Percentiles rank a stretch among this genome's conserved stretches.
phyloP scores from a whole-genome alignment of 305 asterid species.

The Stenogyne calaminthoides region DNA sequence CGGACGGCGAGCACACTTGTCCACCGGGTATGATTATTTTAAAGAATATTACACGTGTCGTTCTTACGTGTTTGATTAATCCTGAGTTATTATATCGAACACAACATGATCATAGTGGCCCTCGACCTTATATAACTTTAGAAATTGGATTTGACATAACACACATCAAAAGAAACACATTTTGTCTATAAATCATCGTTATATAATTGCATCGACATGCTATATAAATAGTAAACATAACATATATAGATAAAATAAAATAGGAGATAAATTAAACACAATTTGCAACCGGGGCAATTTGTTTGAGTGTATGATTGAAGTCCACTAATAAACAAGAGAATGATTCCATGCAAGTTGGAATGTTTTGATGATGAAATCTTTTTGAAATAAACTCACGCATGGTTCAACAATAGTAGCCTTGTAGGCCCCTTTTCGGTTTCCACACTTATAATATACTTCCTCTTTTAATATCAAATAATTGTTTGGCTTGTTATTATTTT shows the following conservation, averaged over 20 bases:
- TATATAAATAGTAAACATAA: not conserved
- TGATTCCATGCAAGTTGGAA: constrained; percentile 42
- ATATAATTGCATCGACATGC: not conserved
- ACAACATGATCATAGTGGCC: constrained; percentile 39
- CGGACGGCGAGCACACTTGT: no score
- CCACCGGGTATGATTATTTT: no score
- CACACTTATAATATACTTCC: constrained; percentile 15
- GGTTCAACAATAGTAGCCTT: constrained; percentile 46
- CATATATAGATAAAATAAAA: not conserved
- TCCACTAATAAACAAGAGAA: constrained; percentile 37
- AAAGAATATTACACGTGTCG: no score
- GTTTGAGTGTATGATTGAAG: constrained; percentile 34
- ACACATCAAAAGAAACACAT: not conserved
- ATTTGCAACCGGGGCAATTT: not conserved
- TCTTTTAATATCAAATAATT: not conserved
- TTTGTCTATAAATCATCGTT: not conserved
- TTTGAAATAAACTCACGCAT: constrained; percentile 46
- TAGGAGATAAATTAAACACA: not conserved
- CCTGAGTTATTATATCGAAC: no score
- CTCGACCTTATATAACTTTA: constrained; percentile 31
- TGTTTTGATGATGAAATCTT: constrained; percentile 19
- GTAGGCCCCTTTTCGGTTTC: constrained; percentile 31
- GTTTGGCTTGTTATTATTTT: constrained; percentile 1
- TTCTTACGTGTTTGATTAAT: no score
- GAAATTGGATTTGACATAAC: constrained; percentile 12